These are phyloP conservation scores for Talaromyces liani DNA, from an alignment of 495 filamentous ascomycete genomes.

Conservation along the genomic window DNA sequence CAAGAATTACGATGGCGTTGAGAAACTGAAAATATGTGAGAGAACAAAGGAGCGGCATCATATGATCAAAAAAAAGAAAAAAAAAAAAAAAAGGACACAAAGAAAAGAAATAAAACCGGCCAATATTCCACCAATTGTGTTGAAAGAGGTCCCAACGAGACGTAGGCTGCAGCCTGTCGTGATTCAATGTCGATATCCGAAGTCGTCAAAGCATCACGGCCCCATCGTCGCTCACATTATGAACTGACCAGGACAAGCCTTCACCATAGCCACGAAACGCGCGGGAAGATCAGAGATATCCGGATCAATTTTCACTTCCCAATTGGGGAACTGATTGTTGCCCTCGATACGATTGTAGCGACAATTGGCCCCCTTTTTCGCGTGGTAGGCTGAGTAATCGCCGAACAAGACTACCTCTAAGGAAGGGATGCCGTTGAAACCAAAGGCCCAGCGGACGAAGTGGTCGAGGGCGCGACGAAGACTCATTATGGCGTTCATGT, in stretches of 20 bases:
- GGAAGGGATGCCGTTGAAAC: background rate
- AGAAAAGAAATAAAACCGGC: background rate
- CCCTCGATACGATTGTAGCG: background rate
- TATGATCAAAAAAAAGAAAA: background rate
- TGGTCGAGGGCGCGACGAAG: background rate
- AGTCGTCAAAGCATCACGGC: no score
- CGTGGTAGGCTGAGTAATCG: background rate
- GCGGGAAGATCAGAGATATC: background rate
- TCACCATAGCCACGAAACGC: background rate
- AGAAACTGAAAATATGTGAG: background rate
- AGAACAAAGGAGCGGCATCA: background rate
- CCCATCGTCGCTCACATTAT: background rate
- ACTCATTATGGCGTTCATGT: background rate
- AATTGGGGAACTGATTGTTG: background rate
- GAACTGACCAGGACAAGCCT: slow-evolving; percentile 2
- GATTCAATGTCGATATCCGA: no score
- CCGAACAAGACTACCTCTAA: background rate
- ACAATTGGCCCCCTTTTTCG: background rate
- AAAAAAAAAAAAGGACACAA: background rate
- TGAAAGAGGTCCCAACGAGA: background rate
- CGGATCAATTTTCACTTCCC: background rate
- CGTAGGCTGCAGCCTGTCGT: no score
- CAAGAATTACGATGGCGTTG: background rate
- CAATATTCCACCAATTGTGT: background rate
- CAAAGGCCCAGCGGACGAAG: background rate